Evolutionary conservation across 495 filamentous ascomycete species (phyloP).

Genomic region (Xylaria curta): DNA sequence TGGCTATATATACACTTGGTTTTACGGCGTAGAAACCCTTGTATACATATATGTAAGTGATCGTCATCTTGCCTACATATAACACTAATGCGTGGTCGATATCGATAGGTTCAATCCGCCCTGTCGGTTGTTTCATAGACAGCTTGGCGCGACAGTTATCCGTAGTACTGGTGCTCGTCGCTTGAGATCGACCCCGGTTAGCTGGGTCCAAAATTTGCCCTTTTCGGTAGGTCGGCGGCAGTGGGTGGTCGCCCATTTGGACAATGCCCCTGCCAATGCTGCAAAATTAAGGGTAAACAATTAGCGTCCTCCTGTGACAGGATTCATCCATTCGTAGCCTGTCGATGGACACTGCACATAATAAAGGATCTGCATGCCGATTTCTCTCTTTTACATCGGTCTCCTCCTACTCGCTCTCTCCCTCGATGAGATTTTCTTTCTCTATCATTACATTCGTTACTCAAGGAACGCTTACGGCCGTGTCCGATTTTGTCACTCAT

Average conservation of each 20-base stretch:
- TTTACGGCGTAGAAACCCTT: neutral
- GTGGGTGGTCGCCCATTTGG: slow-evolving; percentile 8
- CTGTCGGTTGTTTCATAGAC: slow-evolving; percentile 9
- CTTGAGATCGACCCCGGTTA: slow-evolving; percentile 12
- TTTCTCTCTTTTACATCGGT: neutral
- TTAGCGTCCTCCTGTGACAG: slow-evolving; percentile 21
- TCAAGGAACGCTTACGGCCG: neutral
- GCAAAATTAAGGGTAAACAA: slow-evolving; percentile 20
- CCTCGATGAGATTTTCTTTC: slow-evolving; percentile 3
- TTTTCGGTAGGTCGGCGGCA: slow-evolving; percentile 13
- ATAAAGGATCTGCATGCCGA: slow-evolving; percentile 7
- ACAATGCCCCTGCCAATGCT: slow-evolving; percentile 1
- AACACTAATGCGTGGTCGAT: neutral
- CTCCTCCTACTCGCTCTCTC: neutral
- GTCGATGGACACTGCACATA: neutral
- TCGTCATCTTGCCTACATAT: neutral
- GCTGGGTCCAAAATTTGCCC: slow-evolving; percentile 4
- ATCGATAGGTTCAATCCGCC: slow-evolving; percentile 12
- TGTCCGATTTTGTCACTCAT: slow-evolving; percentile 1
- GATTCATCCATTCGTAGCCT: slow-evolving; percentile 16
- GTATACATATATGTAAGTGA: slow-evolving; percentile 1
- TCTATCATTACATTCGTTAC: neutral
- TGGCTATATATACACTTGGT: neutral
- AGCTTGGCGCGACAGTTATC: slow-evolving; percentile 16
- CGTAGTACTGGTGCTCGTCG: neutral